Percentiles rank a stretch among this genome's conserved stretches.
Conservation (phyloP, 139 green algal genomes). For the Desmodesmus armatus region DNA sequence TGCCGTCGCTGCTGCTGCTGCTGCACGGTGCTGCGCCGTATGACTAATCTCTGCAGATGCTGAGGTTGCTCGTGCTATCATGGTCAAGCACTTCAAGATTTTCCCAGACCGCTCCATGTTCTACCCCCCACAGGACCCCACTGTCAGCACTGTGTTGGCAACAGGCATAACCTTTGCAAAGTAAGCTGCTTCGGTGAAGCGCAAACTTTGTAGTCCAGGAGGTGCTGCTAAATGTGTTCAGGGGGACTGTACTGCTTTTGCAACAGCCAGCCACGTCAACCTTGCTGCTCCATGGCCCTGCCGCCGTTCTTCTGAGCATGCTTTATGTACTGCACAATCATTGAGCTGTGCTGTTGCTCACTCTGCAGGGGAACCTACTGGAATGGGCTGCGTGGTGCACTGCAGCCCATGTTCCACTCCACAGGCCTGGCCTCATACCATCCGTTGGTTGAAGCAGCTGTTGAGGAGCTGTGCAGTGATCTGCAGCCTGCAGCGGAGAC, state of each 20-base stretch:
- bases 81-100: slow-evolving; percentile 51
- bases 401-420: slow-evolving; percentile 50
- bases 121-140: slow-evolving; percentile 38
- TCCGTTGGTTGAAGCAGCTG: slow-evolving; percentile 11
- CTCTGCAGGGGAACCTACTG: slow-evolving; percentile 41
- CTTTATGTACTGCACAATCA: no score
- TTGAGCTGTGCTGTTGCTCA: no score
- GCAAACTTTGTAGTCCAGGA: no score
- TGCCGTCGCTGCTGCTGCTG: slow-evolving; percentile 12
- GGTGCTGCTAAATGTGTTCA: no score
- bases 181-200: no score
- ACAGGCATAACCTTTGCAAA: slow-evolving; percentile 42
- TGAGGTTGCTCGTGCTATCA: slow-evolving; percentile 34
- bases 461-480: slow-evolving; percentile 33
- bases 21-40: background rate
- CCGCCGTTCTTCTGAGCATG: no score
- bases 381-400: slow-evolving; percentile 19
- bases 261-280: no score
- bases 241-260: no score
- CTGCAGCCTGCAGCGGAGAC: background rate
- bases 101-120: slow-evolving; percentile 48
- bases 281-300: no score
- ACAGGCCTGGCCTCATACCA: slow-evolving; percentile 37
- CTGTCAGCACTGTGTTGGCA: background rate
- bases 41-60: slow-evolving; percentile 35